These are phyloP conservation scores for Xylariaceae sp. DNA, from an alignment of 2,329 filamentous ascomycete genomes.

Conservation along the genomic window DNA sequence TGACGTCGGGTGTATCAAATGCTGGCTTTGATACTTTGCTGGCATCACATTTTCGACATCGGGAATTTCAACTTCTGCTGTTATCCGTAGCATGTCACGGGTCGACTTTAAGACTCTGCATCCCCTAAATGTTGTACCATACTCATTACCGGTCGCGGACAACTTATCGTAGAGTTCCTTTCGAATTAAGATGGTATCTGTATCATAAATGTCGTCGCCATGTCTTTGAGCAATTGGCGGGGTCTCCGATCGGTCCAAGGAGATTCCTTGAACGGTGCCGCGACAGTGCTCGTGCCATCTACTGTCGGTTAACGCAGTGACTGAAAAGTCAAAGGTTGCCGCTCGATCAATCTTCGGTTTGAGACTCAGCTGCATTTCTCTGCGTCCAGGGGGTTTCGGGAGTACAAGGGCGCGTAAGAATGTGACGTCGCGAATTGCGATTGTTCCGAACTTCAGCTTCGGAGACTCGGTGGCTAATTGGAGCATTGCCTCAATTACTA, in stretches of 20 bases:
- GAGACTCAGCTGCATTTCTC: constrained; percentile 13
- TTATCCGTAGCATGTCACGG: background rate
- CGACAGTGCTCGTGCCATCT: constrained; percentile 14
- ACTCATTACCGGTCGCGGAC: constrained; percentile 6
- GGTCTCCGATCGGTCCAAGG: background rate
- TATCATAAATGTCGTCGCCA: background rate
- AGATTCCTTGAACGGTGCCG: constrained; percentile 5
- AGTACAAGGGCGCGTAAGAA: constrained; percentile 14
- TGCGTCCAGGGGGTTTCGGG: constrained; percentile 6
- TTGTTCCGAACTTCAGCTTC: background rate
- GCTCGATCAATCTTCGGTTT: background rate
- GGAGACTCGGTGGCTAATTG: constrained; percentile 8
- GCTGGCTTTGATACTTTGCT: constrained; percentile 1
- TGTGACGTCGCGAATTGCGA: constrained; percentile 11
- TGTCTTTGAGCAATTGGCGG: background rate
- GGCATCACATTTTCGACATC: constrained; percentile 11
- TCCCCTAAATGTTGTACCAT: constrained; percentile 9
- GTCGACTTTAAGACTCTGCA: background rate
- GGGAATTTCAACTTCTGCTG: constrained; percentile 2
- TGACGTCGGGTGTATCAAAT: constrained; percentile 15
- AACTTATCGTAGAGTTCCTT: constrained; percentile 8
- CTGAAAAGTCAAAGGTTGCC: constrained; percentile 3
- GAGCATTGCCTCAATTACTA: constrained; percentile 17
- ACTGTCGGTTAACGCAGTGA: constrained; percentile 8
- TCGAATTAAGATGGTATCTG: background rate